Evolutionary conservation across 805 yeast species (phyloP).

Genomic region (Candida methanosorbosa): DNA sequence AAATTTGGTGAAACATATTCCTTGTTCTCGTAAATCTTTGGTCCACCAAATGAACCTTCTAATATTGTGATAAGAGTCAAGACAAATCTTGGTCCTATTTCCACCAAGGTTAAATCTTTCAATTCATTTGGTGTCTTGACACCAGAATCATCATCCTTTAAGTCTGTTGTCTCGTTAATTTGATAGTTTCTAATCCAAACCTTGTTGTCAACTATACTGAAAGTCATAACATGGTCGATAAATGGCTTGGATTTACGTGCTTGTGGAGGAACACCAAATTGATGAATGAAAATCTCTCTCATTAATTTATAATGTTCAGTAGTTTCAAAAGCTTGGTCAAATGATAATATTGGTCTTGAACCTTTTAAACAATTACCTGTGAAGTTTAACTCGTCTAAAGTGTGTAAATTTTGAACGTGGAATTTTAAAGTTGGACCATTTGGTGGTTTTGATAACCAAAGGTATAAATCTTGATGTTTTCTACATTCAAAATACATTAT

Average conservation of each 20-base stretch:
- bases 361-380: slow-evolving; percentile 96
- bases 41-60: slow-evolving; percentile 97
- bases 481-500: slow-evolving; percentile 90
- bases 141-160: slow-evolving; percentile 33
- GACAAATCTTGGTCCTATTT: slow-evolving; percentile 95
- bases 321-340: slow-evolving; percentile 70
- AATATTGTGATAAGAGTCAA: slow-evolving; percentile 83
- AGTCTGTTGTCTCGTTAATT: slow-evolving; percentile 59
- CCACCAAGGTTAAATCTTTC: slow-evolving; percentile 72
- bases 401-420: slow-evolving; percentile 89
- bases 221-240: slow-evolving; percentile 89
- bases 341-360: slow-evolving; percentile 86
- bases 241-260: slow-evolving; percentile 93
- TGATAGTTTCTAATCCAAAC: slow-evolving; percentile 95
- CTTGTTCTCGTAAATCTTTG: slow-evolving; percentile 93
- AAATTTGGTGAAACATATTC: slow-evolving; percentile 95
- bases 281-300: slow-evolving; percentile 75
- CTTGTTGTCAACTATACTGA: slow-evolving; percentile 86
- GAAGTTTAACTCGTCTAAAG: slow-evolving; percentile 91
- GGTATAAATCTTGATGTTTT: slow-evolving; percentile 88
- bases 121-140: slow-evolving; percentile 18
- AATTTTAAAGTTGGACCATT: slow-evolving; percentile 96
- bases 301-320: slow-evolving; percentile 58
- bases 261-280: slow-evolving; percentile 91
- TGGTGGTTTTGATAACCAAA: slow-evolving; percentile 95